These are phyloP conservation scores for Schizochytrium sp. DNA, from an alignment of 108 stramenopile genomes.

Conservation along the genomic window DNA sequence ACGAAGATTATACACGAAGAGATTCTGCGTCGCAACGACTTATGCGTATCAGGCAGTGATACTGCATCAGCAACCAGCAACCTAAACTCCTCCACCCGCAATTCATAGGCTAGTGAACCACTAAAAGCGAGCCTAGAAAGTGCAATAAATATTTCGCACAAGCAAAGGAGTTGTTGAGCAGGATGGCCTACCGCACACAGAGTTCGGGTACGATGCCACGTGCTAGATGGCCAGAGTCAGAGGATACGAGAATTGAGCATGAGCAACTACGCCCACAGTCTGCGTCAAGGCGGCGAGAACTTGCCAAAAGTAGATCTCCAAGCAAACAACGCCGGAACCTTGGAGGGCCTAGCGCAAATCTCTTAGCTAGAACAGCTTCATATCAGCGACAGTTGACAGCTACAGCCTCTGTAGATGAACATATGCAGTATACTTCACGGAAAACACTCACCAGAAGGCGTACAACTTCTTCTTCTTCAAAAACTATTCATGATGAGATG, in stretches of 20 bases:
- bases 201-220: background rate
- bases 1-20: no score
- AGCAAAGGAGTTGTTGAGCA: background rate
- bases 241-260: constrained; percentile 5
- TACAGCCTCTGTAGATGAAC: background rate
- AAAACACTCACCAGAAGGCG: background rate
- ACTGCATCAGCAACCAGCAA: no score
- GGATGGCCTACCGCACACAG: background rate
- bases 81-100: no score
- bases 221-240: background rate
- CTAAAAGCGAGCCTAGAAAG: no score
- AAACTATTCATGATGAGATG: background rate
- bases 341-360: background rate
- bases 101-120: no score
- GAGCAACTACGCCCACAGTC: background rate
- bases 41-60: no score
- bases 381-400: background rate
- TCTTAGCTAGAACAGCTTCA: background rate
- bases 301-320: background rate
- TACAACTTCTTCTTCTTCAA: background rate
- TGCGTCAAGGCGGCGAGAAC: background rate
- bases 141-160: background rate
- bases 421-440: background rate
- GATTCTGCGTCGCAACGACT: no score
- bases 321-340: background rate